These are phyloP conservation scores for Aureobasidium leucospermi DNA, from an alignment of 2,329 filamentous ascomycete genomes.

Conservation along the genomic window DNA sequence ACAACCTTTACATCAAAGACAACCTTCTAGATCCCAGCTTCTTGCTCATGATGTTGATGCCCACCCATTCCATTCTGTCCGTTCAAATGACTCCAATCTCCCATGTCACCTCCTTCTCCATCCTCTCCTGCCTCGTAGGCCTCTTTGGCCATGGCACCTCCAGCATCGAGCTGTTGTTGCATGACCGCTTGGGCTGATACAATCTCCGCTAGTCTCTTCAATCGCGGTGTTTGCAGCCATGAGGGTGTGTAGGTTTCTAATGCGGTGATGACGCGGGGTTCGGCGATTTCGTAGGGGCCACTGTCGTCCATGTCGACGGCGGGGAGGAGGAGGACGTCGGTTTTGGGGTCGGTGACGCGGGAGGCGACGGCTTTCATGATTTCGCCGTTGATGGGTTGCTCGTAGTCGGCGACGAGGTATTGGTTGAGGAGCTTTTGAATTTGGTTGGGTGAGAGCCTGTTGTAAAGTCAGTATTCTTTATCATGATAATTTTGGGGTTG, in stretches of 20 bases:
- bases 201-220: conserved; percentile 97
- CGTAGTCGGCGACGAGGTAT: conserved; percentile 96
- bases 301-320: conserved; percentile 99
- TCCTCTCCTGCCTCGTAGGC: conserved; percentile 1
- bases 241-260: conserved; percentile 97
- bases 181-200: conserved; percentile 94
- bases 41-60: conserved; percentile 4
- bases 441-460: conserved; percentile 90
- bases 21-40: conserved; percentile 12
- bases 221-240: conserved; percentile 90
- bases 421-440: conserved; percentile 99
- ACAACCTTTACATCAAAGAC: conserved; percentile 6
- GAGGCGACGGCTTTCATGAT: conserved; percentile 99
- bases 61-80: conserved; percentile 1
- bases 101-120: conserved; percentile 10
- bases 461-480: not conserved
- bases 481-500: not conserved
- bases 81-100: conserved; percentile 13
- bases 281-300: conserved; percentile 95
- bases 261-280: conserved; percentile 90
- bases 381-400: conserved; percentile 98
- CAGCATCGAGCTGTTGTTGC: conserved; percentile 45
- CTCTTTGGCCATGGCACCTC: conserved; percentile 14
- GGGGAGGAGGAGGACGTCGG: conserved; percentile 84
- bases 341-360: conserved; percentile 87